phyloP scores from a whole-genome alignment of 2,329 filamentous ascomycete species.

The Colletotrichum kahawae region DNA sequence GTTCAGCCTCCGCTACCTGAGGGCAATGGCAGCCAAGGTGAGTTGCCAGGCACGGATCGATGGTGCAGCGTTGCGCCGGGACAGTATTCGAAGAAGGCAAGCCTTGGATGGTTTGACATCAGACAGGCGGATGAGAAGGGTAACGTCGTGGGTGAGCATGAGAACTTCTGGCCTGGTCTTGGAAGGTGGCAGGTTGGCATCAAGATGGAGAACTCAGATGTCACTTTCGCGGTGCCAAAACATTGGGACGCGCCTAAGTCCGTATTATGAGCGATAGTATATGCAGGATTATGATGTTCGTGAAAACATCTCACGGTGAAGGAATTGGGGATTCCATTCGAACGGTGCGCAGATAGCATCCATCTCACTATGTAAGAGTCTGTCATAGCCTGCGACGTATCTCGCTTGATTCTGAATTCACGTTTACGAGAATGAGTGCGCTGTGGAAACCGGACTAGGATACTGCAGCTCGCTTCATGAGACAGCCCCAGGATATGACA shows the following conservation, averaged over 20 bases:
- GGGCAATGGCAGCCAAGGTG: slow-evolving; percentile 40
- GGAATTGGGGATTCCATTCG: fast-evolving
- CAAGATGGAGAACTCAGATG: slow-evolving; percentile 40
- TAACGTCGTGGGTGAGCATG: slow-evolving; percentile 26
- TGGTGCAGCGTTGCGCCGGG: slow-evolving; percentile 47
- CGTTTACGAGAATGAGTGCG: background rate
- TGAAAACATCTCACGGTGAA: background rate
- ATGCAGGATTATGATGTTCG: background rate
- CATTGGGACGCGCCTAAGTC: slow-evolving; percentile 30
- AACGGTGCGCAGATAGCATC: background rate
- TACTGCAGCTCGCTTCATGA: background rate
- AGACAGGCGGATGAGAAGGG: slow-evolving; percentile 38
- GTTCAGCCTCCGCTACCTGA: slow-evolving; percentile 55
- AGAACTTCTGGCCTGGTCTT: slow-evolving; percentile 54
- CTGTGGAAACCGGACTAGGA: background rate
- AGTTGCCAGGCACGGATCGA: slow-evolving; percentile 49
- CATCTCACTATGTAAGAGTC: fast-evolving
- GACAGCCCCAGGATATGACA: background rate
- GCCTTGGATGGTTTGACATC: slow-evolving; percentile 54
- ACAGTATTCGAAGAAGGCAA: slow-evolving; percentile 33
- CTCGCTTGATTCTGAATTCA: background rate
- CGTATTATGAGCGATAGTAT: slow-evolving; percentile 19
- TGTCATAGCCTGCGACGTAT: background rate
- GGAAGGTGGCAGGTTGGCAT: slow-evolving; percentile 48
- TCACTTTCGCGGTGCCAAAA: slow-evolving; percentile 28